Base-by-base conservation (phyloP, 2,329 filamentous ascomycete species). In the Aspergillus neoniger region DNA sequence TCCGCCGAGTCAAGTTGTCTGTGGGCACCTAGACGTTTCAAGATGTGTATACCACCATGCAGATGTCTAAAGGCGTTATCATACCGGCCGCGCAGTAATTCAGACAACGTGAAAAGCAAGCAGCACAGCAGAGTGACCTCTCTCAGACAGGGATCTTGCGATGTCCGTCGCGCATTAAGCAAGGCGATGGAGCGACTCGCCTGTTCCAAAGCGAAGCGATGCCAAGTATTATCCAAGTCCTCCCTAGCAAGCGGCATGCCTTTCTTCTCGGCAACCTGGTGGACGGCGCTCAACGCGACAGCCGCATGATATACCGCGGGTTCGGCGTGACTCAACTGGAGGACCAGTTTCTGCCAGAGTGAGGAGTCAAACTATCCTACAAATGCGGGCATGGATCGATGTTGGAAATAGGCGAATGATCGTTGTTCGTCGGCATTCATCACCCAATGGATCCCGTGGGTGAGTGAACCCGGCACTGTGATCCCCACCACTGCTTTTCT, bases 361-460 rank as follows among this genome's bases (percentile, higher is more conserved):
- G 54, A 44, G 3, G 58, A 60, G 39, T 65, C 49, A 38, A 67
- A 66, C 53, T 57, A 64, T n/a, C 17, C 55, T 6, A 47, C 55
- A 10, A 69, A 49, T 8, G 56, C 53, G 14, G 66, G 63, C 28
- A 65, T 59, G 2, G 67, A 64, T 28, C 32, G 59, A 52, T 57
- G 19, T 14, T 44, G 59, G 23, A 69, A 69, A 50, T 60, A 66
- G 2, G 63, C 58, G 43, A 67, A 68, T 32, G 63, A 63, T 36
- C 66, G 64, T 53, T 53, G 53, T 54, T 69, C 66, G 28, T 68
- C 64, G 9, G 53, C 54, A 23, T 63, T 68, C 6, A 49, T 54
- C 19, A 36, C 56, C 59, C 59, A 55, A 6, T 48, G n/a, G 36
- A 39, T 32, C 15, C 54, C n/a, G 4, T 10, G 21, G 1, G 15